Conservation (phyloP, 2,329 filamentous ascomycete genomes). For the Trichoderma breve region DNA sequence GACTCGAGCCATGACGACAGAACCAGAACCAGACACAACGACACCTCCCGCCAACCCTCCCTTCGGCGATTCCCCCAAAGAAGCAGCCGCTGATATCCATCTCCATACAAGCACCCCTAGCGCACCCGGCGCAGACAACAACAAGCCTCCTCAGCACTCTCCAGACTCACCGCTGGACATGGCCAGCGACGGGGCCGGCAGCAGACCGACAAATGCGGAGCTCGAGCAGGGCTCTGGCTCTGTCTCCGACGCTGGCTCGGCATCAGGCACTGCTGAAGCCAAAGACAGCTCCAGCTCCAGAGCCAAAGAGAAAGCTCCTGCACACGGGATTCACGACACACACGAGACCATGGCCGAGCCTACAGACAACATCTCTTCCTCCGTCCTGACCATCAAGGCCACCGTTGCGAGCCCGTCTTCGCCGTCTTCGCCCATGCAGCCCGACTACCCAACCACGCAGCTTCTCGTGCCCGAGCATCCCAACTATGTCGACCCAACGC, state of each 20-base stretch:
- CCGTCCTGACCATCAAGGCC: slow-evolving; percentile 50
- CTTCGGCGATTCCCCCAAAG: not conserved
- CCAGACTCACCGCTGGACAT: not conserved
- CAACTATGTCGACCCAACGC: slow-evolving; percentile 57
- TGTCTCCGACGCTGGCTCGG: not conserved
- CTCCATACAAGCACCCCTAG: not conserved
- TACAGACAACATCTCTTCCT: slow-evolving; percentile 40
- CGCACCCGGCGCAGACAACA: not conserved
- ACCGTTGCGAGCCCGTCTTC: slow-evolving; percentile 32
- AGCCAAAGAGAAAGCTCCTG: not conserved
- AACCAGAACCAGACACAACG: not conserved
- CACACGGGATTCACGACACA: not conserved
- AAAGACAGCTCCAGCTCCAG: not conserved
- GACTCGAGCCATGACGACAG: not conserved
- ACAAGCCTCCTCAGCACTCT: not conserved
- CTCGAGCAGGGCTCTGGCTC: slow-evolving; percentile 1
- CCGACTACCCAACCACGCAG: slow-evolving; percentile 33
- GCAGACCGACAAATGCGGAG: slow-evolving; percentile 11
- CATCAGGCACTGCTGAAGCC: not conserved
- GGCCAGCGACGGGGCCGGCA: slow-evolving; percentile 12
- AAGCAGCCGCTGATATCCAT: not conserved
- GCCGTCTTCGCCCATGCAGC: slow-evolving; percentile 32
- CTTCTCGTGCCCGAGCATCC: slow-evolving; percentile 49
- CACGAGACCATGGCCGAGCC: not conserved
- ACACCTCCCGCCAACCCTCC: not conserved